Evolutionary conservation across 805 yeast species (phyloP).

Genomic region (Hanseniaspora singularis): DNA sequence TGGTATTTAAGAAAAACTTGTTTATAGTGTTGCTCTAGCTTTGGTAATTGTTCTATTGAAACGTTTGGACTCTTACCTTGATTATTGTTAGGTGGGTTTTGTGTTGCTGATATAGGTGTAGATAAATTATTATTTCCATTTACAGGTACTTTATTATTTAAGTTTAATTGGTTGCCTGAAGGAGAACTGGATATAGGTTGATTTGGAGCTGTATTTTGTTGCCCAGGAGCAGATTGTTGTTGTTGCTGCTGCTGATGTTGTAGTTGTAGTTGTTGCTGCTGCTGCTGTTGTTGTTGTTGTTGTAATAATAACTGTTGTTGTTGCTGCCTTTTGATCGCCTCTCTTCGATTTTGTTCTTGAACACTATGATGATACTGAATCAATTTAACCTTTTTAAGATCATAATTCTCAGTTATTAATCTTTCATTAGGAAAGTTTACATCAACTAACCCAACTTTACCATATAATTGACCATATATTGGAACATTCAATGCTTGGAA

Average conservation of each 20-base stretch:
- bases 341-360: conserved; percentile 14
- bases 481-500: conserved; percentile 12
- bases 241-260: neutral
- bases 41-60: conserved; percentile 10
- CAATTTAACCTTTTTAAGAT: conserved; percentile 10
- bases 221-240: neutral
- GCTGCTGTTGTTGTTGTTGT: neutral
- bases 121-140: neutral
- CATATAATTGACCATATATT: conserved; percentile 7
- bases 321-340: conserved; percentile 3
- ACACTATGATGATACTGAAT: conserved; percentile 10
- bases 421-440: conserved; percentile 13
- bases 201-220: neutral
- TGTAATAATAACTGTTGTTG: neutral
- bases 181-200: neutral
- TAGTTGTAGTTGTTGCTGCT: neutral
- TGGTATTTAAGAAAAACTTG: conserved; percentile 10
- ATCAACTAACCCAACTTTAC: conserved; percentile 14
- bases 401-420: conserved; percentile 12
- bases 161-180: neutral
- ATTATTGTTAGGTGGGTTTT: neutral
- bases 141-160: neutral
- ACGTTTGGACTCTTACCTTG: neutral
- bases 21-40: conserved; percentile 10
- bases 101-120: neutral